A percentile compares a stretch with the other conserved stretches of the same genome.
phyloP scores from a whole-genome alignment of 1,284 basidiomycete genomes.

The Ganoderma lingzhi region DNA sequence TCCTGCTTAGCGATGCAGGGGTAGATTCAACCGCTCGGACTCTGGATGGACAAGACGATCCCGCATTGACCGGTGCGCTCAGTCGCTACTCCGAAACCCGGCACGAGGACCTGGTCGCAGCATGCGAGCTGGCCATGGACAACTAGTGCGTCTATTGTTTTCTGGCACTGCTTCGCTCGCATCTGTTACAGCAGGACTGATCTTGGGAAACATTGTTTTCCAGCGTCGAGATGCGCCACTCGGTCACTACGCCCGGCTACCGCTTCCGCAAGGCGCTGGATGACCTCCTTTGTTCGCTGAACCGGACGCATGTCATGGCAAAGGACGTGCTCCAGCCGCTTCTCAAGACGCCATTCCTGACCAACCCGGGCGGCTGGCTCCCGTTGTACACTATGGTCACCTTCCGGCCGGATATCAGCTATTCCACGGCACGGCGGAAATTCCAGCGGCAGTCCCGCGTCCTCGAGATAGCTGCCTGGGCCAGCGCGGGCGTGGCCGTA shows the following conservation, averaged over 20 bases:
- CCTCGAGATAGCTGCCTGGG: slow-evolving; percentile 46
- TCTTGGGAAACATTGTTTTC: slow-evolving; percentile 5
- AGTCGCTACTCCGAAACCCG: slow-evolving; percentile 82
- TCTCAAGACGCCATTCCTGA: slow-evolving; percentile 56
- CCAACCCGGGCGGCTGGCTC: slow-evolving; percentile 80
- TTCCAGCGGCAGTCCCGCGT: slow-evolving; percentile 66
- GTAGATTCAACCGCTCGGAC: slow-evolving; percentile 54
- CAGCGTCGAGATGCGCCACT: slow-evolving; percentile 94
- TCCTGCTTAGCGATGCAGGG: slow-evolving; percentile 75
- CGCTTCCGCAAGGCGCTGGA: slow-evolving; percentile 86
- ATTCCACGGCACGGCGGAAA: slow-evolving; percentile 75
- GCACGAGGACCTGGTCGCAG: slow-evolving; percentile 90
- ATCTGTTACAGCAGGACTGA: slow-evolving; percentile 10
- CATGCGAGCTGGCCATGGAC: slow-evolving; percentile 90
- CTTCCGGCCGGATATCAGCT: slow-evolving; percentile 93
- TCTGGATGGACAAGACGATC: slow-evolving; percentile 54
- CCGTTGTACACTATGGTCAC: slow-evolving; percentile 98
- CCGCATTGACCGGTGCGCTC: slow-evolving; percentile 71
- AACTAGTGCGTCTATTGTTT: slow-evolving; percentile 82
- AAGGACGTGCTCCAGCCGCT: slow-evolving; percentile 39
- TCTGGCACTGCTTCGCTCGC: background rate
- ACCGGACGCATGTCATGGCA: slow-evolving; percentile 53
- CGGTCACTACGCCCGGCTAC: slow-evolving; percentile 86
- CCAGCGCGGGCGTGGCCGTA: slow-evolving; percentile 46
- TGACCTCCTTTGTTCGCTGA: slow-evolving; percentile 73